A percentile compares a stretch with the other conserved stretches of the same genome.
phyloP scores from a whole-genome alignment of 306 rosid species.

The Quercus suber region DNA sequence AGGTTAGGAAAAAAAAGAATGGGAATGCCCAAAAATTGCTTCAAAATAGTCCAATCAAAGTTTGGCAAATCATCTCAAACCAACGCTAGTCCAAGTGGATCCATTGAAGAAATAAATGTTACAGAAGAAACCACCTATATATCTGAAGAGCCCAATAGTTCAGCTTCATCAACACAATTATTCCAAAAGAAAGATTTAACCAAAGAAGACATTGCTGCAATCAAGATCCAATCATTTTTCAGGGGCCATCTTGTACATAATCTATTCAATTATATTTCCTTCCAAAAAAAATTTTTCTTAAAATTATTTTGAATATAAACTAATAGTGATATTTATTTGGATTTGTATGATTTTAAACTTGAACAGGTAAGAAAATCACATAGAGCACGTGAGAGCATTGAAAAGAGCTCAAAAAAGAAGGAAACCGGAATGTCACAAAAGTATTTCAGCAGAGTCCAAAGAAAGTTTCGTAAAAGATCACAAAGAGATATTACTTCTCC shows the following conservation, averaged over 20 bases:
- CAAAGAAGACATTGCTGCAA: constrained; percentile 48
- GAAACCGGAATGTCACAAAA: no score
- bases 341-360: no score
- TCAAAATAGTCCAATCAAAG: constrained; percentile 37
- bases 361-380: no score
- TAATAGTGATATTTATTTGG: no score
- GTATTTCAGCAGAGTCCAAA: no score
- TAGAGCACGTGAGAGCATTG: no score
- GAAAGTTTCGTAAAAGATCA: no score
- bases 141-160: not conserved
- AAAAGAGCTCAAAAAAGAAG: no score
- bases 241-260: constrained; percentile 73
- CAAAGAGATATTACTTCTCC: no score
- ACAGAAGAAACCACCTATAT: not conserved
- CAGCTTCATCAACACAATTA: constrained; percentile 1
- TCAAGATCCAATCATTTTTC: constrained; percentile 70
- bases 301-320: no score
- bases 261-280: not conserved
- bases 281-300: no score
- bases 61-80: constrained; percentile 32
- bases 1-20: constrained; percentile 8
- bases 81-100: constrained; percentile 20
- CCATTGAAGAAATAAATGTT: constrained; percentile 18
- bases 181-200: not conserved
- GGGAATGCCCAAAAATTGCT: constrained; percentile 53